These are phyloP conservation scores for Diaporthe helianthi DNA, from an alignment of 2,329 filamentous ascomycete genomes.

Conservation along the genomic window DNA sequence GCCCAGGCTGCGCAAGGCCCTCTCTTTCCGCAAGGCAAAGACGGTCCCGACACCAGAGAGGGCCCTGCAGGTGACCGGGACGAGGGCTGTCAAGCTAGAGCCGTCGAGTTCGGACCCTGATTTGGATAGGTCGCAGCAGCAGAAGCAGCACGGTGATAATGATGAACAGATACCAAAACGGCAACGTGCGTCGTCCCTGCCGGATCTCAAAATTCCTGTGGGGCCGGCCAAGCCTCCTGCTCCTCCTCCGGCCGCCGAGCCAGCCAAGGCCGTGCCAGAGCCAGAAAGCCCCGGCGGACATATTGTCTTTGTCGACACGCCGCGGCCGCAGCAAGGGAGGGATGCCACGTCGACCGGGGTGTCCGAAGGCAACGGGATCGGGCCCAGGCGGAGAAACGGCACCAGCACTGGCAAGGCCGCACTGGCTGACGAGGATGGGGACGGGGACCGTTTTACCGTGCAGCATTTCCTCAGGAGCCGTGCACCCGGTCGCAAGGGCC, in stretches of 20 bases:
- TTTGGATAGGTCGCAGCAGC: not conserved
- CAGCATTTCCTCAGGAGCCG: slow-evolving; percentile 41
- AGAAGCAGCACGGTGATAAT: no score
- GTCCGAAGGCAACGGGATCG: not conserved
- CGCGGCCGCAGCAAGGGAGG: slow-evolving; percentile 15
- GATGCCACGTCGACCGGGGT: slow-evolving; percentile 12
- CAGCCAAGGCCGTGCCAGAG: not conserved
- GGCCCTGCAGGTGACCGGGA: slow-evolving; percentile 12
- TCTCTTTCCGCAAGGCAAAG: slow-evolving; percentile 25
- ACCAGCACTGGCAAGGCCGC: not conserved
- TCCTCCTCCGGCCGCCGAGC: no score
- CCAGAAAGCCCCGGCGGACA: not conserved
- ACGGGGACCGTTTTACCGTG: slow-evolving; percentile 38
- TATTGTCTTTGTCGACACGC: not conserved
- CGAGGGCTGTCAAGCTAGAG: not conserved
- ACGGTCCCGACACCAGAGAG: slow-evolving; percentile 5
- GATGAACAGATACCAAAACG: not conserved
- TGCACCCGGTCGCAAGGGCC: slow-evolving; percentile 52
- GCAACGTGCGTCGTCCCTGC: slow-evolving; percentile 19
- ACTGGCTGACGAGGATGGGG: slow-evolving; percentile 8
- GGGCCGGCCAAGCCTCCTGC: not conserved
- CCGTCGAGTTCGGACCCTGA: not conserved
- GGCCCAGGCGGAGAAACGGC: not conserved
- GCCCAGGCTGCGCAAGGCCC: slow-evolving; percentile 1
- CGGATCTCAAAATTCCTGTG: not conserved